Percentiles rank a stretch among this genome's conserved stretches.
These are phyloP conservation scores for Zymoseptoria ardabiliae DNA, from an alignment of 2,329 filamentous ascomycete species.

Conservation along the genomic window DNA sequence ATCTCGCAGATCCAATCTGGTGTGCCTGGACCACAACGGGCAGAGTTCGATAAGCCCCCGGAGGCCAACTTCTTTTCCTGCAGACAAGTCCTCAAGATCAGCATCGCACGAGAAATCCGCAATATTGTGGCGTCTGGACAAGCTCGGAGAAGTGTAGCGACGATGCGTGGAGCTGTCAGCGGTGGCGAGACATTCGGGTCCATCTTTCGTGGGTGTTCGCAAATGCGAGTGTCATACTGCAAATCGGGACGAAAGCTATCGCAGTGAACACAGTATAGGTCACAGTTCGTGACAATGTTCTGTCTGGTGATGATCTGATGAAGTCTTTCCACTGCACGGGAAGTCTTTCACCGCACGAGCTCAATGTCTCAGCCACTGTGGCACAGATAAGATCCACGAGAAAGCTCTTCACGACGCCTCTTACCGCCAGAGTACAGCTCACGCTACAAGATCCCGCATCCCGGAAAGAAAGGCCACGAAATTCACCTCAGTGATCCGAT, in stretches of 20 bases:
- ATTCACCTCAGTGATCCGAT: background rate
- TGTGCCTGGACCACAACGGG: background rate
- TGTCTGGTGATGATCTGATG: background rate
- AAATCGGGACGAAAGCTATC: too few relatives aligned
- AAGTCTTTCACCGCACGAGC: background rate
- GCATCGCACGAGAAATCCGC: background rate
- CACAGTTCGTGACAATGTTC: background rate
- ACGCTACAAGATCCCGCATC: background rate
- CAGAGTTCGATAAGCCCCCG: background rate
- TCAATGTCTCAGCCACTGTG: background rate
- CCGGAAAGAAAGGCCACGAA: background rate
- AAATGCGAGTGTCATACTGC: background rate
- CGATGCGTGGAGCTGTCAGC: background rate
- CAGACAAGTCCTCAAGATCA: too few relatives aligned
- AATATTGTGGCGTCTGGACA: background rate
- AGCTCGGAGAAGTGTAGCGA: background rate
- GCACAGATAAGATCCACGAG: background rate
- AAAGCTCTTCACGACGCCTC: too few relatives aligned
- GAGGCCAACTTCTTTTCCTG: too few relatives aligned
- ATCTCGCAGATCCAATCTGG: background rate
- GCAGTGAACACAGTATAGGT: too few relatives aligned
- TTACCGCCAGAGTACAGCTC: background rate
- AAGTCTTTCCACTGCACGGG: background rate
- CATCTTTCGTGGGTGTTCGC: background rate
- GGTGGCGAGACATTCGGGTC: background rate